These are phyloP conservation scores for Candida labiduridarum DNA, from an alignment of 1,139 yeast species.

Conservation along the genomic window DNA sequence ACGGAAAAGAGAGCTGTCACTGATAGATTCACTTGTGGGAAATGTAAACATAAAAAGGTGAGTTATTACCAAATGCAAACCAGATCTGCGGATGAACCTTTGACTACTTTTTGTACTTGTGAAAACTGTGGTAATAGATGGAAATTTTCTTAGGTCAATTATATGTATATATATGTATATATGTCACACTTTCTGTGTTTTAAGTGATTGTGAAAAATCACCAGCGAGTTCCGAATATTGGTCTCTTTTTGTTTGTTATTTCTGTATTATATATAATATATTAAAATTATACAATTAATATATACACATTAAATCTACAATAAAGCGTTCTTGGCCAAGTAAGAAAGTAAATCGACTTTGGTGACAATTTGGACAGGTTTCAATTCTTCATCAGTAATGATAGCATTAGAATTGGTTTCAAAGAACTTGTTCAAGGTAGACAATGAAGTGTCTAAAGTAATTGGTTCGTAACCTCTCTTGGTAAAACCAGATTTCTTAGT, in stretches of 20 bases:
- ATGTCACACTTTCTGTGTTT: too few species aligned
- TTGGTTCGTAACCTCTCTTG: constrained; percentile 67
- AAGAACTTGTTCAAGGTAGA: constrained; percentile 75
- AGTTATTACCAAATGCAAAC: constrained; percentile 98
- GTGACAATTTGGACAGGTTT: constrained; percentile 86
- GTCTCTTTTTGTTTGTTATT: not conserved
- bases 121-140: constrained; percentile 97
- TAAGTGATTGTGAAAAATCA: too few species aligned
- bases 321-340: constrained; percentile 44
- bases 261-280: constrained; percentile 2
- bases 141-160: constrained; percentile 68
- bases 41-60: constrained; percentile 95
- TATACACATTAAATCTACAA: constrained; percentile 7
- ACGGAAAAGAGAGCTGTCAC: constrained; percentile 95
- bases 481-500: constrained; percentile 61
- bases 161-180: too few species aligned
- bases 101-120: constrained; percentile 97
- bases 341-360: constrained; percentile 81
- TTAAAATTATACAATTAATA: constrained; percentile 1
- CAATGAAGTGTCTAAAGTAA: constrained; percentile 70
- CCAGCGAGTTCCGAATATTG: not conserved
- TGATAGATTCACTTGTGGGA: constrained; percentile 95
- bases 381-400: constrained; percentile 71
- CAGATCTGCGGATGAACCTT: constrained; percentile 97
- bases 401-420: constrained; percentile 85